phyloP scores from a whole-genome alignment of 2,329 filamentous ascomycete species.

The Ceratocystis ficicola region DNA sequence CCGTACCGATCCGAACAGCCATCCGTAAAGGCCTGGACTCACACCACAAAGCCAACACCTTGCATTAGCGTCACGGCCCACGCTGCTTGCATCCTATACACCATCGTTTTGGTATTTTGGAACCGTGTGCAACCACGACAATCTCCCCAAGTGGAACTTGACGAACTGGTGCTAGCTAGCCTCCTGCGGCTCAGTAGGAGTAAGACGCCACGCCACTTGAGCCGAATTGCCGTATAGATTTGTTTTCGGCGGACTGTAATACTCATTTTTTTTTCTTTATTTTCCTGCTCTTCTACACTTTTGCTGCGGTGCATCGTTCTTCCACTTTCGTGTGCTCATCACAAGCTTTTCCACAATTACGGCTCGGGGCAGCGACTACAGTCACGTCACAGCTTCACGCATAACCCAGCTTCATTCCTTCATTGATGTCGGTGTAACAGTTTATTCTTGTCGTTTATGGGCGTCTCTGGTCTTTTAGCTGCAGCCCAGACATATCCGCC shows the following conservation, averaged over 20 bases:
- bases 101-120: neutral
- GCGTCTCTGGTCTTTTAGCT: neutral
- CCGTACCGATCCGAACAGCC: neutral
- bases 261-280: neutral
- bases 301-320: neutral
- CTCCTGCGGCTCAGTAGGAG: neutral
- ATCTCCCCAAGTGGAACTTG: neutral
- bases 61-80: neutral
- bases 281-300: neutral
- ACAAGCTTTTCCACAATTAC: neutral
- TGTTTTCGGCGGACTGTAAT: neutral
- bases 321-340: neutral
- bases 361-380: too few species aligned
- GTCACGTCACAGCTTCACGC: neutral
- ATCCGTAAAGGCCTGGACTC: neutral
- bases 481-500: too few species aligned
- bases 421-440: slow-evolving; percentile 19
- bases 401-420: neutral
- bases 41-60: neutral
- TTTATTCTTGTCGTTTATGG: slow-evolving; percentile 14
- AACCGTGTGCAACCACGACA: neutral
- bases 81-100: neutral
- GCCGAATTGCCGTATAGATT: neutral
- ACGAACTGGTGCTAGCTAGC: neutral
- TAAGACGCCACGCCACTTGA: neutral